Evolutionary conservation across 768 basidiomycete species (phyloP), one percentile per base, ranked within the genome.

Genomic region (Amanita inopinata): DNA sequence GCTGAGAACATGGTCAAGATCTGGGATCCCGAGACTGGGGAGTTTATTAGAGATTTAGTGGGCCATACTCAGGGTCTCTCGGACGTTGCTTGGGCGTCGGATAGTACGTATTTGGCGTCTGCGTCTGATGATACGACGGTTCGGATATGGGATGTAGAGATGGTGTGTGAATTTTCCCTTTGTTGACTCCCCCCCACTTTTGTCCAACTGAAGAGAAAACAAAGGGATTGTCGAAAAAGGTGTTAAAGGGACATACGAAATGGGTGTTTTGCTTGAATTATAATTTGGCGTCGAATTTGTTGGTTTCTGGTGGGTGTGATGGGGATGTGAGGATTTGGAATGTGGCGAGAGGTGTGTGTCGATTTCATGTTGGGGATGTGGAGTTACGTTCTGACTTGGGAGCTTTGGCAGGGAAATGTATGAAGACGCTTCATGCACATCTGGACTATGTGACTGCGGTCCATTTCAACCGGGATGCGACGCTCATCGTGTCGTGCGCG

Each of bases 311-410:
- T 5, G 83, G 83, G 0, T 93, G 88, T 55, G 94, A 97, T 47
- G 91, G 93, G 37, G 88, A 87, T 55, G 80, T 97, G 11, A 74
- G 81, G 50, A 81, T 99, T 56, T 98, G 94, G 93, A 89, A 96
- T 54, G 74, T 83, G 0, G 73, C 80, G 10, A 71, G 76, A 69
- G 89, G 91, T 89, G 36, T 30, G 64, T 18, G 38, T 15, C n/a
- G 38, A 0, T 18, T 46, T 30, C 17, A 39, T 33, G 23, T 42
- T 37, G n/a, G n/a, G n/a, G n/a, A 36, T 23, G 23, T 28, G 27
- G 19, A 23, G 27, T 11, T 27, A 6, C 11, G 7, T n/a, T 38
- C 20, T 3, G 14, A 27, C 4, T 15, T 5, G 14, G 4, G 23
- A 9, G 15, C 9, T 42, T n/a, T 4, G 14, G 10, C 49, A 90